These are phyloP conservation scores for Acorus calamus DNA, from an alignment of 106 monocot genomes.

Conservation along the genomic window DNA sequence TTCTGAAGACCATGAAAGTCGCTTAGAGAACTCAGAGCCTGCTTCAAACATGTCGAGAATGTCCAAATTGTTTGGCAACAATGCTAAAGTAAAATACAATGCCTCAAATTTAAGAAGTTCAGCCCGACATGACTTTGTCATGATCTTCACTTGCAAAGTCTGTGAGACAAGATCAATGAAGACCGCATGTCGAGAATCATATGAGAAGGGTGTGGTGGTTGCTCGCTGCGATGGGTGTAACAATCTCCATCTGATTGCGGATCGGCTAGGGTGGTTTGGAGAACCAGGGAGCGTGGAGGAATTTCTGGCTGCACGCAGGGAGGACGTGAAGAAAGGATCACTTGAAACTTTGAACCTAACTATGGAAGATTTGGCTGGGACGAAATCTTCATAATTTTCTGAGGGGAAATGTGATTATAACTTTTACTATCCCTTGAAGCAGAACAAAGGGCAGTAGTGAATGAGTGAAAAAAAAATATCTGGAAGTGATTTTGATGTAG, in stretches of 20 bases:
- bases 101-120: slow-evolving; percentile 66
- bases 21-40: slow-evolving; percentile 3
- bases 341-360: slow-evolving; percentile 69
- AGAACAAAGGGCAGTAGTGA: too few relatives aligned
- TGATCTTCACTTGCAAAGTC: slow-evolving; percentile 90
- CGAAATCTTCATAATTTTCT: slow-evolving; percentile 20
- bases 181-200: slow-evolving; percentile 71
- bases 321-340: slow-evolving; percentile 70
- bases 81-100: slow-evolving; percentile 18
- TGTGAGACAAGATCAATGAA: slow-evolving; percentile 89
- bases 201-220: slow-evolving; percentile 79
- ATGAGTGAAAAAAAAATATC: too few relatives aligned
- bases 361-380: slow-evolving; percentile 62
- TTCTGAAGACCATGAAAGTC: not conserved
- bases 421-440: too few relatives aligned
- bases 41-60: not conserved
- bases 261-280: slow-evolving; percentile 87
- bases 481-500: too few relatives aligned
- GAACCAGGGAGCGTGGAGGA: slow-evolving; percentile 79
- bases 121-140: slow-evolving; percentile 58
- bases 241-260: slow-evolving; percentile 86
- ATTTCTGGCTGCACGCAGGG: slow-evolving; percentile 54
- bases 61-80: not conserved
- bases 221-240: slow-evolving; percentile 74
- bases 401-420: too few relatives aligned